phyloP scores from a whole-genome alignment of 495 filamentous ascomycete genomes.

The Penicillium alfredii region DNA sequence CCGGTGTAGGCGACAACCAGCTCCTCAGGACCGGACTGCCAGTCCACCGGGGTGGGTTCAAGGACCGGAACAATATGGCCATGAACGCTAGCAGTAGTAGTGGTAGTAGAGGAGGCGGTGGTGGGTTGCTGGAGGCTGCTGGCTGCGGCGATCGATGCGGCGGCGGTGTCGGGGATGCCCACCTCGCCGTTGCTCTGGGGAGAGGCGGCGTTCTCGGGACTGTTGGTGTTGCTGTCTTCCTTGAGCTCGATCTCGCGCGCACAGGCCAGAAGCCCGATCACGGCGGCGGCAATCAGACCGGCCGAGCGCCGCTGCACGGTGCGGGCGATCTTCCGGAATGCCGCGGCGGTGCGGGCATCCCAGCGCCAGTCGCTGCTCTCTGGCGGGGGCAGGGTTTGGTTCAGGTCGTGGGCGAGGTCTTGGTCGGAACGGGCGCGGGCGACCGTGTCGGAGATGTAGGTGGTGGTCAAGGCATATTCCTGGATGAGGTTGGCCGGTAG shows the following conservation, averaged over 20 bases:
- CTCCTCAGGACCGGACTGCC: slow-evolving; percentile 51
- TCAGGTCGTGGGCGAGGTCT: slow-evolving; percentile 45
- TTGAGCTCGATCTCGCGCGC: slow-evolving; percentile 57
- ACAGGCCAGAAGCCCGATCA: slow-evolving; percentile 60
- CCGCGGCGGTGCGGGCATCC: slow-evolving; percentile 50
- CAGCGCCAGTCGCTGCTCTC: slow-evolving; percentile 48
- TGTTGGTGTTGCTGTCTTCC: slow-evolving; percentile 37
- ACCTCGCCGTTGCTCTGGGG: slow-evolving; percentile 25
- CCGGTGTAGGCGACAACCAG: slow-evolving; percentile 73
- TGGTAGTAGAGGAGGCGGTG: background rate
- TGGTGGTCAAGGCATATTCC: slow-evolving; percentile 61
- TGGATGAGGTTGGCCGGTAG: slow-evolving; percentile 54
- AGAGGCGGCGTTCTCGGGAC: slow-evolving; percentile 28
- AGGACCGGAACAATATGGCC: slow-evolving; percentile 44
- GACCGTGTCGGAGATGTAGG: slow-evolving; percentile 61
- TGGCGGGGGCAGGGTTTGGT: slow-evolving; percentile 47
- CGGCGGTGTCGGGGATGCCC: slow-evolving; percentile 1
- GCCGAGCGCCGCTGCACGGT: slow-evolving; percentile 64
- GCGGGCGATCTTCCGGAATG: slow-evolving; percentile 55
- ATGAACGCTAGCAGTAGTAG: slow-evolving; percentile 14
- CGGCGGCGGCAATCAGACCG: slow-evolving; percentile 64
- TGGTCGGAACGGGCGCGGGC: slow-evolving; percentile 43
- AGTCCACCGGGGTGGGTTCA: slow-evolving; percentile 32
- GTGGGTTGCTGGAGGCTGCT: slow-evolving; percentile 4
- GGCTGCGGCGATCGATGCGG: slow-evolving; percentile 8